Conservation (phyloP, 306 rosid genomes). For the peach (Prunus persica) region DNA sequence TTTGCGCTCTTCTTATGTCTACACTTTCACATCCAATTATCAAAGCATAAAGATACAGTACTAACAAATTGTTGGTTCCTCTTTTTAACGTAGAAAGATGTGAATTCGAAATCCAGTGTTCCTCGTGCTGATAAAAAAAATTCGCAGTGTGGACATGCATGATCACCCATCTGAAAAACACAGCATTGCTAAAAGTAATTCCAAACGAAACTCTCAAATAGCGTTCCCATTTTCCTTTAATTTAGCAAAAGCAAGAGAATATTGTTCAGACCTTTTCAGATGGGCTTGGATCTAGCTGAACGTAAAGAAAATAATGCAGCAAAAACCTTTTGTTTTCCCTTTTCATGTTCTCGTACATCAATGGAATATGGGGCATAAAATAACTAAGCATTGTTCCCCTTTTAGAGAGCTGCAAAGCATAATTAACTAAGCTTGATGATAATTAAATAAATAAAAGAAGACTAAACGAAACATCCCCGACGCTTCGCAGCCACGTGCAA, state of each 20-base stretch:
- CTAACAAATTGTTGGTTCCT: too few relatives aligned
- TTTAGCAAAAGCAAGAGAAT: not conserved
- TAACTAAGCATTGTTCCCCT: not conserved
- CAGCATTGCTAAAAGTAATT: too few relatives aligned
- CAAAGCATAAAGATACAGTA: too few relatives aligned
- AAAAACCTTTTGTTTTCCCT: not conserved
- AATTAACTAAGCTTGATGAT: not conserved
- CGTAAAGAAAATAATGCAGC: not conserved
- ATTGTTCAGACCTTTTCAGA: constrained; percentile 4
- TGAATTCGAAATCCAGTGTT: too few relatives aligned
- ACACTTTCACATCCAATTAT: too few relatives aligned
- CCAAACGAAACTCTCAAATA: not conserved
- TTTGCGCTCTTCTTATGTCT: too few relatives aligned
- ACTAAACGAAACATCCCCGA: constrained; percentile 22
- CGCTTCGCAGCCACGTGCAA: constrained; percentile 25
- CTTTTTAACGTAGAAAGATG: too few relatives aligned
- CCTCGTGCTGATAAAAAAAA: too few relatives aligned
- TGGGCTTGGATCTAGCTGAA: constrained; percentile 8
- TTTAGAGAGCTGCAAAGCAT: not conserved
- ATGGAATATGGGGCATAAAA: not conserved
- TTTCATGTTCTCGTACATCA: constrained; percentile 1
- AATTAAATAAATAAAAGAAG: not conserved
- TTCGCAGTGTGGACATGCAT: too few relatives aligned
- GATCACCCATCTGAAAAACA: too few relatives aligned
- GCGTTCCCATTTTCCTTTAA: not conserved